These are phyloP conservation scores for Carex littledalei DNA, from an alignment of 176 grass and related monocot species.

Conservation along the genomic window DNA sequence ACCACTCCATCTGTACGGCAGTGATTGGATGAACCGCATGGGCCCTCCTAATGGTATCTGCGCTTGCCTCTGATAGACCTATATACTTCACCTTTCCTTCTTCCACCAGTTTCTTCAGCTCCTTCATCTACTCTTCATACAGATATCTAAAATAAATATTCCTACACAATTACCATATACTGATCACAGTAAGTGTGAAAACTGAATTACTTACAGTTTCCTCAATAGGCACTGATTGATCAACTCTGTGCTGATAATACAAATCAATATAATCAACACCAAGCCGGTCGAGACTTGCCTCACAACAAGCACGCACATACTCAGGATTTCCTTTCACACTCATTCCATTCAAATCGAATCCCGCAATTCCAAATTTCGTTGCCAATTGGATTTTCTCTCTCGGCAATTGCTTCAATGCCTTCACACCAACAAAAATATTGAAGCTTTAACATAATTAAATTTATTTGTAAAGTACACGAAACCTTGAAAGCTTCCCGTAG, in stretches of 20 bases:
- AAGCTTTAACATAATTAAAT: neutral
- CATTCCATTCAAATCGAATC: conserved; percentile 30
- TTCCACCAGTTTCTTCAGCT: conserved; percentile 69
- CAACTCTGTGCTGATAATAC: conserved; percentile 72
- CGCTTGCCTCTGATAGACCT: conserved; percentile 70
- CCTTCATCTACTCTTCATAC: conserved; percentile 43
- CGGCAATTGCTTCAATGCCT: conserved; percentile 61
- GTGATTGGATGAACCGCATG: conserved; percentile 78
- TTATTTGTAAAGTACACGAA: neutral
- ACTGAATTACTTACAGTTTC: conserved; percentile 48
- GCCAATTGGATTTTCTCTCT: conserved; percentile 65
- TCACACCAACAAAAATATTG: neutral
- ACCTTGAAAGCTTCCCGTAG: neutral
- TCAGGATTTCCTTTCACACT: conserved; percentile 53
- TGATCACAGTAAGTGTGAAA: conserved; percentile 15
- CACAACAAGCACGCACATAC: conserved; percentile 52
- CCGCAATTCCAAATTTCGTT: conserved; percentile 67
- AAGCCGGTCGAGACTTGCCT: conserved; percentile 51
- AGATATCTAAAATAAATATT: neutral
- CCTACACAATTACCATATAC: neutral
- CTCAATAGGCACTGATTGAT: conserved; percentile 72
- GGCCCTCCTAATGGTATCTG: conserved; percentile 50
- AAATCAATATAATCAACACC: conserved; percentile 77
- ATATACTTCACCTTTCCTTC: conserved; percentile 76
- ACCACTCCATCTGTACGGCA: conserved; percentile 70